Percentiles rank a stretch among this genome's conserved stretches.
Conservation (phyloP, 2,329 filamentous ascomycete species). For the Ilyonectria sp. region DNA sequence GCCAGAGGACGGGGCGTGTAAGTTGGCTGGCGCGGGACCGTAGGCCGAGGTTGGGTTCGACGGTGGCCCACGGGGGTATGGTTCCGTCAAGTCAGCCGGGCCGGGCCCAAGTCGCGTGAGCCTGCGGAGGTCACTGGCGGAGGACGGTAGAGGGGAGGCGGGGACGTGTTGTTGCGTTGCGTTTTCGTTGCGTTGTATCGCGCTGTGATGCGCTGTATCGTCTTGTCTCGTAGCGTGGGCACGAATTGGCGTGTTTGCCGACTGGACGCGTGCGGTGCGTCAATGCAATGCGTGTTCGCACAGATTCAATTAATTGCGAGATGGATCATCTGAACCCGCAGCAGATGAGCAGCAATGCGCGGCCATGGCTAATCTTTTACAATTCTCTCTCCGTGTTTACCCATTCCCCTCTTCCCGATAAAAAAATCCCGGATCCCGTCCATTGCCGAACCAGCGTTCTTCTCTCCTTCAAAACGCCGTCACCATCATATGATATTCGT, state of each 20-base stretch:
- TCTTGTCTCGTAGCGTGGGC: background rate
- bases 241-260: background rate
- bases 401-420: constrained; percentile 23
- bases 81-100: constrained; percentile 24
- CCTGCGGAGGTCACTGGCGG: constrained; percentile 4
- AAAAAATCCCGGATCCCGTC: constrained; percentile 22
- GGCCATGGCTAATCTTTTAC: constrained; percentile 38
- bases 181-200: constrained; percentile 21
- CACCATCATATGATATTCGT: constrained; percentile 46
- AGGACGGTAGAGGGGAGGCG: background rate
- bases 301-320: constrained; percentile 34
- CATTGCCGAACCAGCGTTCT: constrained; percentile 29
- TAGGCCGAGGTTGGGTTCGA: constrained; percentile 4
- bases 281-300: constrained; percentile 33
- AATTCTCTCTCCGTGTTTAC: constrained; percentile 33
- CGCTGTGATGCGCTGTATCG: background rate
- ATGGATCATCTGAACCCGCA: constrained; percentile 22
- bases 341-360: constrained; percentile 16
- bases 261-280: constrained; percentile 2
- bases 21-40: constrained; percentile 10
- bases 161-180: constrained; percentile 11
- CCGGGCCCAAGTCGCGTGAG: constrained; percentile 26
- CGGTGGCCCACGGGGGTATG: constrained; percentile 17
- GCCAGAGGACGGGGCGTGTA: background rate
- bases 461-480: constrained; percentile 26